A percentile compares a stretch with the other conserved stretches of the same genome.
Evolutionary conservation across 2,329 filamentous ascomycete species (phyloP).

Genomic region (Penicillium concentricum): DNA sequence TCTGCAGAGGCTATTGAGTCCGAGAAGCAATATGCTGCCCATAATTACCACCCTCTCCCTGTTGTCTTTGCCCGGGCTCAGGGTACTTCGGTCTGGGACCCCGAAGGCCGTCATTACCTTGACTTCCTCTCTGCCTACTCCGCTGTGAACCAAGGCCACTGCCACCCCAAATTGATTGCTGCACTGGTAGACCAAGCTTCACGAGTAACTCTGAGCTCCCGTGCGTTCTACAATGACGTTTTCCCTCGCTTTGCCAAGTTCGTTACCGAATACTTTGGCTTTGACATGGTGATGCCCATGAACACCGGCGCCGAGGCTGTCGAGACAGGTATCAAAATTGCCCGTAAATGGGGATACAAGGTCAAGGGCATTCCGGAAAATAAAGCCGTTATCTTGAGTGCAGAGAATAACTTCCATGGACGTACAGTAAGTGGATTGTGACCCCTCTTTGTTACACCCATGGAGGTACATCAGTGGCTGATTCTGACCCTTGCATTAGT

Average conservation of each 20-base stretch:
- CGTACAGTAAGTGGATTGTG: conserved; percentile 66
- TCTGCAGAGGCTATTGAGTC: conserved; percentile 74
- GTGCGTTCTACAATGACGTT: conserved; percentile 97
- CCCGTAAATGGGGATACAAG: conserved; percentile 97
- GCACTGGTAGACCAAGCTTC: conserved; percentile 85
- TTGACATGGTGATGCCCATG: conserved; percentile 98
- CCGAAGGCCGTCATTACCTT: conserved; percentile 90
- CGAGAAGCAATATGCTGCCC: conserved; percentile 83
- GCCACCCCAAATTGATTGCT: conserved; percentile 92
- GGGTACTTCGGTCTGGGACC: conserved; percentile 92
- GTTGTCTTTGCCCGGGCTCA: conserved; percentile 86
- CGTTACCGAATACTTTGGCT: conserved; percentile 83
- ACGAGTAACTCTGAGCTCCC: conserved; percentile 84
- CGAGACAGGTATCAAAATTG: conserved; percentile 94
- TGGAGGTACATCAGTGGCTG: conserved; percentile 1
- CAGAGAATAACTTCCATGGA: conserved; percentile 92
- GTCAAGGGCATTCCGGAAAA: conserved; percentile 83
- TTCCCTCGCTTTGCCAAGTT: conserved; percentile 95
- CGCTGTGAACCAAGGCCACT: conserved; percentile 97
- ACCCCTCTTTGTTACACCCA: conserved; percentile 3
- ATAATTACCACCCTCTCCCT: conserved; percentile 98
- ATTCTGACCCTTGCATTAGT: conserved; percentile 51
- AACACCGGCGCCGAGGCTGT: conserved; percentile 96
- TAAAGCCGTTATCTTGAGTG: conserved; percentile 81
- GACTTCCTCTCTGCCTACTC: conserved; percentile 98